Base-by-base conservation (phyloP, 192 early-diverging fungal species). In the Entomortierella chlamydospora region DNA sequence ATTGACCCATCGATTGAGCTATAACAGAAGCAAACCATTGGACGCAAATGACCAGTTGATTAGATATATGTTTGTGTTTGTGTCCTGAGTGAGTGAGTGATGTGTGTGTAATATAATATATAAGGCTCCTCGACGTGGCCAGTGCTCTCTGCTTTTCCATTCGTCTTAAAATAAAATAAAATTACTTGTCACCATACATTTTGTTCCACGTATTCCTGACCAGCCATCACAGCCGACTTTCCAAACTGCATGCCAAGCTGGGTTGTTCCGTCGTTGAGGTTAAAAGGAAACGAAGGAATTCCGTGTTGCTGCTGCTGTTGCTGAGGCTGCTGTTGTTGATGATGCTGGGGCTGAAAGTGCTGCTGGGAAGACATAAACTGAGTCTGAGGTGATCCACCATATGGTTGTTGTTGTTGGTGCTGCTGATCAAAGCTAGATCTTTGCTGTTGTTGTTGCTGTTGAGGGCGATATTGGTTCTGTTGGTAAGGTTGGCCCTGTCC, bases 241-340 rank as follows among this genome's bases (percentile, higher is more conserved):
- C 94, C 97, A 76, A 99, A 92, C 72, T 99, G 95, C 93, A 99
- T 95, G 0, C 97, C 96, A 67, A 99, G 82, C 76, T 99, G 96
- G 15, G 93, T 86, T 9, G 94, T 90, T 34, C 90, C 91, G 68
- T 94, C 92, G 68, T 89, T 88, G 31, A 89, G 70, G 13, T 78
- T 82, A 50, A 87, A 85, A 17, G 85, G 84, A 37, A 78, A 83
- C 33, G 85, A 84, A 39, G 85, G 70, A 26, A 82, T 80, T 11
- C 61, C 64, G 39, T 59, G 61, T 20, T 64, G 69, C 23, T 56
- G 73, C 26, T 76, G 70, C n/a, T 76, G 81, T 28, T 63, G 69
- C 4, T 68, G 63, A 28, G 63, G 28, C 18, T 62, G 68, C 28
- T 70, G 70, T 15, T 64, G 56, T 7, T 67, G 56, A 18, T 59